These are phyloP conservation scores for Annona squamosa DNA, from an alignment of 164 flowering plant genomes.

Conservation along the genomic window DNA sequence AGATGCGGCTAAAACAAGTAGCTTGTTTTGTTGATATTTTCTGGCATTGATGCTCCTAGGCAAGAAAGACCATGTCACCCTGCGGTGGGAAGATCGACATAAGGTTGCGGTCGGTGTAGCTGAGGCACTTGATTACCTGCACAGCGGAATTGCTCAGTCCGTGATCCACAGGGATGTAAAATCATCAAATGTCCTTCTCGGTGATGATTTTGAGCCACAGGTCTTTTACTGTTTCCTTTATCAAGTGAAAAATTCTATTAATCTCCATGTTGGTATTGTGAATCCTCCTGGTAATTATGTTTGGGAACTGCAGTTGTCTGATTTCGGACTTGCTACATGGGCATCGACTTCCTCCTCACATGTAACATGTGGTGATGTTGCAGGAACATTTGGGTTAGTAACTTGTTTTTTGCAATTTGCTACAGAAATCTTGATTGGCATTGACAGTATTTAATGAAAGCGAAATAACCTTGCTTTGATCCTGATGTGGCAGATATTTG, in stretches of 20 bases:
- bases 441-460: background rate
- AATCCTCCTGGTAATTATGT: slow-evolving; percentile 4
- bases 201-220: slow-evolving; percentile 90
- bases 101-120: slow-evolving; percentile 91
- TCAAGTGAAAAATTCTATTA: background rate
- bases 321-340: slow-evolving; percentile 93
- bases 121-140: slow-evolving; percentile 84
- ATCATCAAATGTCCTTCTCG: slow-evolving; percentile 85
- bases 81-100: slow-evolving; percentile 78
- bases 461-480: background rate
- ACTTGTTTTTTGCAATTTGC: background rate
- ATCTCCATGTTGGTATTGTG: background rate
- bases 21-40: background rate
- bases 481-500: slow-evolving; percentile 55
- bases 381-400: slow-evolving; percentile 93
- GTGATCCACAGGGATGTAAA: slow-evolving; percentile 96
- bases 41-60: slow-evolving; percentile 1
- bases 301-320: slow-evolving; percentile 61
- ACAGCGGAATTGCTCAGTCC: slow-evolving; percentile 38
- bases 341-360: slow-evolving; percentile 58
- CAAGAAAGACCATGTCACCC: slow-evolving; percentile 30
- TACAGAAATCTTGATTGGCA: background rate
- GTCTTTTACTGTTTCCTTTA: slow-evolving; percentile 14
- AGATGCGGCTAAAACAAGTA: background rate
- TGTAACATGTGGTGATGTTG: slow-evolving; percentile 72